These are phyloP conservation scores for Esteya vermicola DNA, from an alignment of 2,329 filamentous ascomycete genomes.

Conservation along the genomic window DNA sequence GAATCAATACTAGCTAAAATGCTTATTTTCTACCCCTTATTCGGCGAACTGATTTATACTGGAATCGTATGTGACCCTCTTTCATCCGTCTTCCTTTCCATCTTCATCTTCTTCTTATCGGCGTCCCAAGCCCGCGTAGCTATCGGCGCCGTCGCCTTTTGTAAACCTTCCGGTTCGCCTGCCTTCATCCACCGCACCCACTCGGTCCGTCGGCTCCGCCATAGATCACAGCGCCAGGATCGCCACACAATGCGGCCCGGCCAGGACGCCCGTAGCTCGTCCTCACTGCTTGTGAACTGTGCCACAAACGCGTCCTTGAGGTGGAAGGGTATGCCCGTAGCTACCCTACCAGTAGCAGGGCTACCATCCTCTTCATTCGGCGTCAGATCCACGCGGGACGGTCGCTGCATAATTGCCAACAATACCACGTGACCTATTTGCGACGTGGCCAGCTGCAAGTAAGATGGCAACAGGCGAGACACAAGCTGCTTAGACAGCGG, in stretches of 20 bases:
- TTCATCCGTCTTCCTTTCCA: not conserved
- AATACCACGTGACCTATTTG: constrained; percentile 37
- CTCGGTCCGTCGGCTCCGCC: constrained; percentile 35
- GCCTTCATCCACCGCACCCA: constrained; percentile 46
- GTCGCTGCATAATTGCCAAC: constrained; percentile 32
- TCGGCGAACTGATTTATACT: no score
- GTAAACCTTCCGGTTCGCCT: constrained; percentile 22
- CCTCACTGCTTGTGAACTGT: constrained; percentile 31
- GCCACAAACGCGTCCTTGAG: constrained; percentile 41
- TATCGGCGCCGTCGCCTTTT: constrained; percentile 20
- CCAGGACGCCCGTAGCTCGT: constrained; percentile 35
- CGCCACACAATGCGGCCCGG: constrained; percentile 42
- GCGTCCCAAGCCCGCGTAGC: not conserved
- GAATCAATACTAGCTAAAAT: no score
- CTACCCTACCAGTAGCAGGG: no score
- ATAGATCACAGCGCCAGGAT: constrained; percentile 42
- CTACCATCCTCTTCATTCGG: not conserved
- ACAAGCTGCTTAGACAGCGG: constrained; percentile 41
- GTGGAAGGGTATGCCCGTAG: constrained; percentile 32
- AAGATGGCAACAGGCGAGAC: constrained; percentile 28
- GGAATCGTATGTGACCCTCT: no score
- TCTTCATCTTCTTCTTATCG: not conserved
- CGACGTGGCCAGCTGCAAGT: constrained; percentile 30
- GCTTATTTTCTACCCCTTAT: not conserved
- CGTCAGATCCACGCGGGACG: constrained; percentile 21